A percentile compares a stretch with the other conserved stretches of the same genome.
Evolutionary conservation across 768 basidiomycete genomes (phyloP).

Genomic region (Lentinula lateritia): DNA sequence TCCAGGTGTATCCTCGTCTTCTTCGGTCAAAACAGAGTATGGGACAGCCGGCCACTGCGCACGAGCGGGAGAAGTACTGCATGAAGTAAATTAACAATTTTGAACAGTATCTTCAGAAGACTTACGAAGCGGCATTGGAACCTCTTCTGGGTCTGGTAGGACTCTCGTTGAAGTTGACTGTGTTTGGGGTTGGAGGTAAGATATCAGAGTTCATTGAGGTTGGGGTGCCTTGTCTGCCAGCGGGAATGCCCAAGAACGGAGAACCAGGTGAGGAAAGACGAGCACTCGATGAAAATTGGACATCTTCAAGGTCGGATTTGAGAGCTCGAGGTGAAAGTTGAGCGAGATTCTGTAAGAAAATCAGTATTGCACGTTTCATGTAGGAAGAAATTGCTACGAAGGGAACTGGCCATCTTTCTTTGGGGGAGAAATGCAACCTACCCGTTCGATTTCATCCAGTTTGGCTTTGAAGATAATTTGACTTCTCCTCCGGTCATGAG

Average conservation of each 20-base stretch:
- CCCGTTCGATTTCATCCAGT: constrained; percentile 78
- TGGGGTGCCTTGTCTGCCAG: neutral
- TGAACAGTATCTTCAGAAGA: neutral
- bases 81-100: constrained; percentile 10
- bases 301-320: constrained; percentile 33
- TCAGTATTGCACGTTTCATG: constrained; percentile 1
- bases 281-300: constrained; percentile 23
- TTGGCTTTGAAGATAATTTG: constrained; percentile 71
- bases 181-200: constrained; percentile 28
- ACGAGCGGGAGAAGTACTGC: constrained; percentile 11
- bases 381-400: too few species aligned
- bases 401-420: too few species aligned
- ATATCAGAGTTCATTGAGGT: constrained; percentile 20
- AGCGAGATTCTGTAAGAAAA: constrained; percentile 45
- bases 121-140: constrained; percentile 4
- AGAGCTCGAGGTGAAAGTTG: constrained; percentile 59
- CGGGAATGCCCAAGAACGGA: constrained; percentile 14
- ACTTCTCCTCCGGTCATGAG: constrained; percentile 68
- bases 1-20: constrained; percentile 1
- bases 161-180: constrained; percentile 8
- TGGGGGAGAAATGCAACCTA: constrained; percentile 17
- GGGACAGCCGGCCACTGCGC: constrained; percentile 41
- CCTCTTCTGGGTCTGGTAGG: neutral
- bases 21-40: constrained; percentile 26
- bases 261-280: constrained; percentile 24